Evolutionary conservation across 306 rosid species (phyloP), one percentile per base, ranked within the genome.

Genomic region (Rubus parviflorus): DNA sequence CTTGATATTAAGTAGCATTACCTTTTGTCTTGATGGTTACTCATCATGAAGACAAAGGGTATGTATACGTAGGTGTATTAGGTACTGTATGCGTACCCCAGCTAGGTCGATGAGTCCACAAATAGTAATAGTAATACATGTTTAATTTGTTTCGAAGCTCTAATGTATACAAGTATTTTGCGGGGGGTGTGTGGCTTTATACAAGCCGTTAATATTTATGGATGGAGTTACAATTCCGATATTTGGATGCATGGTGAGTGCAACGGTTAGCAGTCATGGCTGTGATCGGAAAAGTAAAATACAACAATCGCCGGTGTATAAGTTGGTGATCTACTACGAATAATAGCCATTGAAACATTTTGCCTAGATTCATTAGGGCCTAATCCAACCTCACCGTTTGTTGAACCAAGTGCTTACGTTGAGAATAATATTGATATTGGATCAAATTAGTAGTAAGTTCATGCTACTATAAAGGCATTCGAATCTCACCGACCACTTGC

Each of bases 41-140:
- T 64, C 48, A 38, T 64, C 47, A 64, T 40, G 47, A 64, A 63
- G 68, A 63, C 68, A 63, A 63, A 63, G 16, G 68, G 46, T 8
- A 40, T 40, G 43, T 0, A 62, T 8, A 40, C 17, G 43, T 0
- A 62, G 10, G 5, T 35, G 22, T 16, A 38, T 35, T 40, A 9
- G 19, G 22, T 37, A 37, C 69, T 37, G 69, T 63, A 8, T 35
- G 68, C 70, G 19, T 64, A 15, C 47, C 70, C 47, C 70, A 38
- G 47, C 48, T 62, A 14, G 25, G 22, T 61, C 6, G 54, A 25
- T 4, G 30, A 56, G 12, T n/a, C 62, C 35, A 20, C 57, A 22
- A 2, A n/a, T 20, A 20, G 58, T 53, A 47, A 51, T 3, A 56
- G 13, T 64, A 8, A 42, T 64, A 3, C 14, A 16, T 4, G 25